Conservation (phyloP, 257 asterid species). For the Solanum chmielewskii region DNA sequence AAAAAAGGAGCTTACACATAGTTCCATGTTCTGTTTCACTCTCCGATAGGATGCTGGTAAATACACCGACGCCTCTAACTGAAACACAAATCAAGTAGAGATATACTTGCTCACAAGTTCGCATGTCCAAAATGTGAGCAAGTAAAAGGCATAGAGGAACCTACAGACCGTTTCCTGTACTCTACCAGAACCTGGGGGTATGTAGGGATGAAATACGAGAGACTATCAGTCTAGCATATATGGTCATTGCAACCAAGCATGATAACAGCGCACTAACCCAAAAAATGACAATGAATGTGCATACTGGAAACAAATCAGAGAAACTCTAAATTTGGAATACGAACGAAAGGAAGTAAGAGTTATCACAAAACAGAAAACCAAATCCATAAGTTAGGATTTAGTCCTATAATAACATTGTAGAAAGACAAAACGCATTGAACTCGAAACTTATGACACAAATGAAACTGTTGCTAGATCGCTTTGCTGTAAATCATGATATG, state of each 20-base stretch:
- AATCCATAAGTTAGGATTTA: background rate
- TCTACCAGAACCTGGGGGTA: background rate
- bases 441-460: background rate
- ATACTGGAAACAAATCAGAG: background rate
- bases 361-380: background rate
- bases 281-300: background rate
- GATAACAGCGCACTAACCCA: background rate
- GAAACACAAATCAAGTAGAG: background rate
- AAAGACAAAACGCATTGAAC: background rate
- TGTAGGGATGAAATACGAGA: background rate
- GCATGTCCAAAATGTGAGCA: background rate
- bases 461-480: background rate
- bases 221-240: background rate
- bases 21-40: background rate
- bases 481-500: background rate
- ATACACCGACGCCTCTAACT: background rate
- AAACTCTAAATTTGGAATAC: background rate
- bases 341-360: background rate
- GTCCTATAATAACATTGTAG: background rate
- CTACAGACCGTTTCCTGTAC: background rate
- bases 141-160: background rate
- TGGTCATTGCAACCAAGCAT: background rate
- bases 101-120: background rate
- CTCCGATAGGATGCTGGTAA: background rate
- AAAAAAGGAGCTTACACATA: background rate